A percentile compares a stretch with the other conserved stretches of the same genome.
Conservation (phyloP, 768 basidiomycete species). For the Gautieria morchelliformis region DNA sequence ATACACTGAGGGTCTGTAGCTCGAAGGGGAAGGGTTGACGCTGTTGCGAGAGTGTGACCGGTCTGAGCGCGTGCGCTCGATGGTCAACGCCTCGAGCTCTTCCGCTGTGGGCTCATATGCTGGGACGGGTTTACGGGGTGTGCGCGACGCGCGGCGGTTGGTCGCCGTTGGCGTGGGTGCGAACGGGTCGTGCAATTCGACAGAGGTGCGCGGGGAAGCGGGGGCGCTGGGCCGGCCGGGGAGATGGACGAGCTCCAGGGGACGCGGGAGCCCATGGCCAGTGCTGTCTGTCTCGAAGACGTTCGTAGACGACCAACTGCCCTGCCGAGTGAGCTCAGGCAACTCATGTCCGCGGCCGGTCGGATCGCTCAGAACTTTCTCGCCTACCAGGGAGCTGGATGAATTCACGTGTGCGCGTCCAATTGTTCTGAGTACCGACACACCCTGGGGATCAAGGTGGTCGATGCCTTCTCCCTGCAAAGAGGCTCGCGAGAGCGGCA, state of each 20-base stretch:
- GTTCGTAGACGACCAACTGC: background rate
- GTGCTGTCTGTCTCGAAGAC: background rate
- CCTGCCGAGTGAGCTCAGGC: conserved; percentile 17
- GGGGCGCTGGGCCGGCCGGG: background rate
- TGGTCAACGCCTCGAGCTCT: background rate
- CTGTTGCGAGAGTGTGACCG: background rate
- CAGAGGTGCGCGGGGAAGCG: background rate
- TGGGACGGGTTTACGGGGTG: conserved; percentile 49
- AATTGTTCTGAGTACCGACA: background rate
- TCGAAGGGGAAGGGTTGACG: background rate
- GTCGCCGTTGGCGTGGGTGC: background rate
- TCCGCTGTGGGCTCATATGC: conserved; percentile 29
- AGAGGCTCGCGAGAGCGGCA: conserved; percentile 12
- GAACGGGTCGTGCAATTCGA: background rate
- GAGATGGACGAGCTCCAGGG: background rate
- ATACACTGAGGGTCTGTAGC: no score
- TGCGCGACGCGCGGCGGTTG: conserved; percentile 16
- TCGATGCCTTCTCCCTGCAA: background rate
- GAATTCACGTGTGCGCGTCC: background rate
- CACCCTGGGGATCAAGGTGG: background rate
- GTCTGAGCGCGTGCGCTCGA: background rate
- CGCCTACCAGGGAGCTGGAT: background rate
- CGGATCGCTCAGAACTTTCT: background rate
- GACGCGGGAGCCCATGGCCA: conserved; percentile 7
- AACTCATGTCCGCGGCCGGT: conserved; percentile 19